These are phyloP conservation scores for Euphrasia arctica DNA, from an alignment of 305 asterid species.

Conservation along the genomic window DNA sequence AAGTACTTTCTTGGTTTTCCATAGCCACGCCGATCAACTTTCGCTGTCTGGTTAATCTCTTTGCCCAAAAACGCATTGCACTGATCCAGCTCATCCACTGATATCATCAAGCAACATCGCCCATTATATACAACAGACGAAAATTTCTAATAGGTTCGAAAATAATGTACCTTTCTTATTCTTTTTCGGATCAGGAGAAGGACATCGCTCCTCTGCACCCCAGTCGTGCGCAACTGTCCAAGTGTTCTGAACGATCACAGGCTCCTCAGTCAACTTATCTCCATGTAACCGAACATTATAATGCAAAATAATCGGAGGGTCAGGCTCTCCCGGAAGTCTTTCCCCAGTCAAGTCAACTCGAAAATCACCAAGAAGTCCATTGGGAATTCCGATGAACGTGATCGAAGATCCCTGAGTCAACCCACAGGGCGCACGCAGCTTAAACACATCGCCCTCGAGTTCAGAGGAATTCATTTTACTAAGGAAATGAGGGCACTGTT, in stretches of 20 bases:
- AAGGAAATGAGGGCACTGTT: constrained; percentile 96
- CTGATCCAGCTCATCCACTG: constrained; percentile 94
- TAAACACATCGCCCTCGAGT: constrained; percentile 51
- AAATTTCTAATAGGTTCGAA: background rate
- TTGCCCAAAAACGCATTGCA: constrained; percentile 86
- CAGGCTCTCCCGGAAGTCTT: constrained; percentile 95
- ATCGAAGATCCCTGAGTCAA: constrained; percentile 95
- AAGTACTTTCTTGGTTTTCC: constrained; percentile 61
- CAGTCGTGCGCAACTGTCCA: constrained; percentile 93
- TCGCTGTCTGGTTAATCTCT: constrained; percentile 44
- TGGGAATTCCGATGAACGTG: constrained; percentile 90
- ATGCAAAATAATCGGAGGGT: constrained; percentile 87
- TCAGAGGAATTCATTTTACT: constrained; percentile 77
- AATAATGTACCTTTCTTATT: constrained; percentile 58
- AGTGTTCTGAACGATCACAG: constrained; percentile 93
- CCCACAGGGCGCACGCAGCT: constrained; percentile 87
- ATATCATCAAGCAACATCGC: constrained; percentile 24
- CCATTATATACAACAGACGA: constrained; percentile 24
- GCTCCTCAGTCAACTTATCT: constrained; percentile 87
- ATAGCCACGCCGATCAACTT: constrained; percentile 36
- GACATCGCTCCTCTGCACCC: constrained; percentile 98
- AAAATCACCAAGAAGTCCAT: constrained; percentile 92
- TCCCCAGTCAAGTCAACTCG: constrained; percentile 88
- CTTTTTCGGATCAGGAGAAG: constrained; percentile 55
- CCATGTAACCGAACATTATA: constrained; percentile 94